Evolutionary conservation across 169 alveolate species (phyloP), one percentile per base, ranked within the genome.

Genomic region (Plasmodium adleri): DNA sequence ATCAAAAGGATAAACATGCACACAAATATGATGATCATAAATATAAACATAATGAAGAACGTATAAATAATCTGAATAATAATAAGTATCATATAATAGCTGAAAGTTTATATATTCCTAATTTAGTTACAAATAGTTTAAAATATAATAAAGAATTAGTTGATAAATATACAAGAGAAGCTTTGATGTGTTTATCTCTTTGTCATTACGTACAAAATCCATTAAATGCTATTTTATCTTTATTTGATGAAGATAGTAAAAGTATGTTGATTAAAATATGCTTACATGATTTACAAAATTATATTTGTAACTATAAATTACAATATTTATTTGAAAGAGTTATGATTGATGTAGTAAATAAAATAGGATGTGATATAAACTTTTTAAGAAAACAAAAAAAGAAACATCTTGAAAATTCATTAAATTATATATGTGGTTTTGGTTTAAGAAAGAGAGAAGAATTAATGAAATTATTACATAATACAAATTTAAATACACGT

Each of bases 241-340:
- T 95, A 24, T 95, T 96, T 95, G 75, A 75, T 22, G 96, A 74
- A 6, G 92, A 73, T 47, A 66, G 73, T 39, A 95, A 93, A 88
- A 75, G 54, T 22, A 75, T 95, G 68, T 90, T 95, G 15, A 39
- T 39, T 6, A 93, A 91, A 80, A 80, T 93, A 4, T 86, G 92
- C 60, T 88, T 92, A 26, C 97, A 95, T 80, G 95, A 95, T 62
- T 74, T 95, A 63, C 97, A 95, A 72, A 59, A 86, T 64, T 64
- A 88, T 67, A 43, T 94, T 7, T 93, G 91, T 56, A 92, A 93
- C 26, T 91, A 87, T 64, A 88, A 86, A 32, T 32, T 72, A 26
- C 72, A 73, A 45, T 26, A 67, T 5, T 49, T 73, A 45, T 88
- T 71, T 71, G 60, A 52, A 20, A 26, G 87, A 52, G 59, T 64